Conservation (phyloP, 176 grass and related monocot species). For the Oryza longistaminata region DNA sequence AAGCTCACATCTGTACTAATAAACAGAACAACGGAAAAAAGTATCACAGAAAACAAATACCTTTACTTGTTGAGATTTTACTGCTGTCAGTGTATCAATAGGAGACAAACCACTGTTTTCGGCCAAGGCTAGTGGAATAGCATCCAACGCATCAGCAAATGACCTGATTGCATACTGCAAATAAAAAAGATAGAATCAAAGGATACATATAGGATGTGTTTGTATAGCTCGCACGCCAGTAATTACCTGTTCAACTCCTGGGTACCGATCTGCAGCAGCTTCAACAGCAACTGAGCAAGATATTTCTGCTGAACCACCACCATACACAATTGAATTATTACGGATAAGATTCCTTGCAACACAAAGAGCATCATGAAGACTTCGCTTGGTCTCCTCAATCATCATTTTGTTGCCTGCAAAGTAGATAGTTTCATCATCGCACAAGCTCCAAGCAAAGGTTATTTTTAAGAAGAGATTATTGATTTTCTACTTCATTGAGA, state of each 20-base stretch:
- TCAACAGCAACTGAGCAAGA: constrained; percentile 92
- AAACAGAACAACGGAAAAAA: not conserved
- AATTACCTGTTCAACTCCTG: constrained; percentile 92
- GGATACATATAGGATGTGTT: not conserved
- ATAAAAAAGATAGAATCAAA: constrained; percentile 21
- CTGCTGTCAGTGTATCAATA: constrained; percentile 87
- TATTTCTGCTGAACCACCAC: constrained; percentile 87
- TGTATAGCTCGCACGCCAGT: not conserved
- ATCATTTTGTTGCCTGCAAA: constrained; percentile 90
- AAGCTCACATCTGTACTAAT: not conserved
- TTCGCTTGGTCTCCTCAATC: constrained; percentile 96
- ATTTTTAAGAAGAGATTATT: not conserved
- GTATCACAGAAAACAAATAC: constrained; percentile 41
- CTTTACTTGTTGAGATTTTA: constrained; percentile 97
- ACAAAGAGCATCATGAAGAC: constrained; percentile 91
- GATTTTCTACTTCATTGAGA: not conserved
- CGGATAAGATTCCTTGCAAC: constrained; percentile 95
- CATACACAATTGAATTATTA: constrained; percentile 93
- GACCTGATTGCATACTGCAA: constrained; percentile 95
- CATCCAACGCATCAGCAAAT: constrained; percentile 91
- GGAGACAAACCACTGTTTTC: constrained; percentile 93
- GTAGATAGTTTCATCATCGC: not conserved
- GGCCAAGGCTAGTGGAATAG: constrained; percentile 81
- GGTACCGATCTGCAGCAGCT: constrained; percentile 76
- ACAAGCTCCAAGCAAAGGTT: not conserved